phyloP scores from a whole-genome alignment of 345 rosid genomes.

The Camelina sativa region DNA sequence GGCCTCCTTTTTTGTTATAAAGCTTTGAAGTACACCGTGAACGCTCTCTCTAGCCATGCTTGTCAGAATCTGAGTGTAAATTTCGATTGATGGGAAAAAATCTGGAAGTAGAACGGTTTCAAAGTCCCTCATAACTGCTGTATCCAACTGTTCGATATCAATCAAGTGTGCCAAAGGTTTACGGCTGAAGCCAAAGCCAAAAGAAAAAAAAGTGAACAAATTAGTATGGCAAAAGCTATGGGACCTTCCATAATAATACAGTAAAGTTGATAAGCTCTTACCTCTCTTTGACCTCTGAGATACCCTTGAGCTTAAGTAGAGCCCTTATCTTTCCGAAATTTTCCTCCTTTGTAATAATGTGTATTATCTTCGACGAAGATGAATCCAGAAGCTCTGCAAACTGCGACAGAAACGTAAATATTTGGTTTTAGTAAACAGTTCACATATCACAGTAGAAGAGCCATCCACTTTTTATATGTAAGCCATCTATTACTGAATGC shows the following conservation, averaged over 20 bases:
- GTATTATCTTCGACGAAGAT: conserved; percentile 44
- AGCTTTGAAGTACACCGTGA: conserved; percentile 54
- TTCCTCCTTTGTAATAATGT: conserved; percentile 48
- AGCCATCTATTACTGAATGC: conserved; percentile 1
- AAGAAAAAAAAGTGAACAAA: conserved; percentile 1
- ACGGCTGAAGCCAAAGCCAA: conserved; percentile 18
- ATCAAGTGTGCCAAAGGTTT: conserved; percentile 49
- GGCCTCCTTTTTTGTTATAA: conserved; percentile 52
- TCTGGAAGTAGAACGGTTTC: conserved; percentile 57
- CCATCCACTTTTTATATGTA: not conserved
- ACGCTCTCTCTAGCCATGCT: conserved; percentile 64
- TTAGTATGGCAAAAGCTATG: conserved; percentile 6
- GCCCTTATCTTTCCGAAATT: conserved; percentile 45
- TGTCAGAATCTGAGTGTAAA: conserved; percentile 49
- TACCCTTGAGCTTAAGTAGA: conserved; percentile 51
- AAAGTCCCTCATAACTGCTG: conserved; percentile 47
- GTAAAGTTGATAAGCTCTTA: conserved; percentile 31
- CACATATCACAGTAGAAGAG: not conserved
- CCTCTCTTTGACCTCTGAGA: conserved; percentile 48
- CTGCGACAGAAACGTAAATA: conserved; percentile 23
- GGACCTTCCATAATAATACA: not conserved
- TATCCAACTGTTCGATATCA: conserved; percentile 42
- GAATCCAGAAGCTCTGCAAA: conserved; percentile 46
- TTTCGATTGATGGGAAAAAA: conserved; percentile 44
- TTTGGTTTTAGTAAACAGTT: conserved; percentile 1